phyloP scores from a whole-genome alignment of 306 rosid genomes.

The Fragaria iinumae region DNA sequence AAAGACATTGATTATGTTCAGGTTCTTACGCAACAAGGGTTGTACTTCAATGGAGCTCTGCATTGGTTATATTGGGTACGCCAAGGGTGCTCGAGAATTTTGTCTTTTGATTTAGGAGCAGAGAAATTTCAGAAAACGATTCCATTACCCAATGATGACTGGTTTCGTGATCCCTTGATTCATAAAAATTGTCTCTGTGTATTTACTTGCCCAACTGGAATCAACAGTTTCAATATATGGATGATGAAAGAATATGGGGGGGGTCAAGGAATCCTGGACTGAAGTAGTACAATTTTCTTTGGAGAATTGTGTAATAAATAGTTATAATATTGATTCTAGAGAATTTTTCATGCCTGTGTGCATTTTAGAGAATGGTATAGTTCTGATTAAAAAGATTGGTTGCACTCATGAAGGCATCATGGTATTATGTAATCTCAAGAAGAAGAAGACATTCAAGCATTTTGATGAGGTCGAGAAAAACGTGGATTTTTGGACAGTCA shows the following conservation, averaged over 20 bases:
- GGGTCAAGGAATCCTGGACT: conserved; percentile 5
- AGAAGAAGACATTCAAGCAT: not conserved
- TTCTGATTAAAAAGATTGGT: not conserved
- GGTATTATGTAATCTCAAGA: not conserved
- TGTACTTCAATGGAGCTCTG: not conserved
- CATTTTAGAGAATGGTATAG: conserved; percentile 2
- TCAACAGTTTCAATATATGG: not conserved
- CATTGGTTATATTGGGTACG: not conserved
- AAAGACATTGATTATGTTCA: not conserved
- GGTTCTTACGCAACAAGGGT: not conserved
- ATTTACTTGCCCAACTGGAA: not conserved
- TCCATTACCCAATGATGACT: not conserved
- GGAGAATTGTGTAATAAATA: not conserved
- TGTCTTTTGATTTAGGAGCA: not conserved
- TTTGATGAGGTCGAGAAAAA: not conserved
- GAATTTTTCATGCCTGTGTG: not conserved
- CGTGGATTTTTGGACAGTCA: not conserved
- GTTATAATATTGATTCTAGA: not conserved
- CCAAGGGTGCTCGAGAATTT: not conserved
- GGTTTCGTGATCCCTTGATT: not conserved
- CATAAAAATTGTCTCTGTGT: not conserved
- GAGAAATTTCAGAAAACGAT: not conserved
- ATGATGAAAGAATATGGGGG: conserved; percentile 10
- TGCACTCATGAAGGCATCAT: not conserved
- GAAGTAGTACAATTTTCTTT: not conserved